Evolutionary conservation across 140 eudicot species (phyloP), one percentile per base, ranked within the genome.

Genomic region (Bidens hawaiensis): DNA sequence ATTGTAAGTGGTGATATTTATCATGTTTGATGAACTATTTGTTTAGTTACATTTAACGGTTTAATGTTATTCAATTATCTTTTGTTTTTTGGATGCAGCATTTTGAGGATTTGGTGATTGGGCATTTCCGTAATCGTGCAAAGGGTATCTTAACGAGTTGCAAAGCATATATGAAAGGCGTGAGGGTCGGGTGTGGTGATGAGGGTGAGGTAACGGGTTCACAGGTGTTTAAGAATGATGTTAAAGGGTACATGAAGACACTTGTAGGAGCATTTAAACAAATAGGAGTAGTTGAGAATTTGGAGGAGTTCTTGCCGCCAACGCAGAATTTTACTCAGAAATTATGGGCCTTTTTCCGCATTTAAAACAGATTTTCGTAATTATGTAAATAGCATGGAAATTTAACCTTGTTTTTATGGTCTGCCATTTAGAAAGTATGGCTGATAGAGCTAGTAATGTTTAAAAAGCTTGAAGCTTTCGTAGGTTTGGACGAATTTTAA

Each of bases 91-190:
- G 67, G 68, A 38, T 77, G 81, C 70, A 91, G 96, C 73, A 91
- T 60, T 91, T 91, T 65, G 96, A 84, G 77, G 93, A 87, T 75
- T 69, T 87, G 48, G 95, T 87, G 21, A 49, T 70, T 22, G 95
- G 94, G 17, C 91, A 91, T 70, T 91, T 87, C 71, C 60, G 45
- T 73, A 74, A 60, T 53, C 76, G 27, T 62, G 95, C 87, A 19
- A 82, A 24, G 12, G 80, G 73, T 63, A 85, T 91, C 34, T 54
- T 91, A 60, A 70, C 76, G 40, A 83, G 79, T 11, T 91, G 96
- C 64, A 80, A 64, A 60, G 95, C 85, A 6, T 87, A 91, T 48
- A 65, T 56, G 43, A 77, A 78, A 10, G 96, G 98, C 16, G 81
- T 78, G 23, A 80, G 79, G 80, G 93, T 91, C 21, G 94, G 88